These are phyloP conservation scores for Sideroxylon spinosum DNA, from an alignment of 179 eudicot species.

Conservation along the genomic window DNA sequence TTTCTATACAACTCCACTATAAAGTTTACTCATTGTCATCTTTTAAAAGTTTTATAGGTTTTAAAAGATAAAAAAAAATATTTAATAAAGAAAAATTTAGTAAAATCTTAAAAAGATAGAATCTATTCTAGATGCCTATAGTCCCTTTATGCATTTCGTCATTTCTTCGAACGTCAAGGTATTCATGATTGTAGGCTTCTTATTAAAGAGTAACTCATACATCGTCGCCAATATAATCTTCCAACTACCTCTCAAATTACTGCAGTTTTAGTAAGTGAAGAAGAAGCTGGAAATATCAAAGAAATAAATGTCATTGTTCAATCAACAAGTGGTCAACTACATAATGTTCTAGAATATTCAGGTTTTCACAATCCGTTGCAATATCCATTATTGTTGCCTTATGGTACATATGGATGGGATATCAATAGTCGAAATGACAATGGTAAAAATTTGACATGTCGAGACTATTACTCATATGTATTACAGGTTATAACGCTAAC, in stretches of 20 bases:
- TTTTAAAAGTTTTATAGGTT: too few relatives aligned
- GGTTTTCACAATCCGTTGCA: constrained; percentile 8
- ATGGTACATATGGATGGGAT: constrained; percentile 11
- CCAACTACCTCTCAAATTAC: constrained; percentile 5
- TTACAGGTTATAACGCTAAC: not conserved
- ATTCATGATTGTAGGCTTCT: too few relatives aligned
- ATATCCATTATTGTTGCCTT: not conserved
- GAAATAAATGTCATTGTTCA: not conserved
- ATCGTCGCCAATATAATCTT: not conserved
- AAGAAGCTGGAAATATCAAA: not conserved
- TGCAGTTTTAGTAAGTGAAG: not conserved
- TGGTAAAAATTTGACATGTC: not conserved
- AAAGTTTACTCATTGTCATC: too few relatives aligned
- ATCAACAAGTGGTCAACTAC: not conserved
- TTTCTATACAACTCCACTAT: too few relatives aligned
- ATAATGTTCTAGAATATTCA: not conserved
- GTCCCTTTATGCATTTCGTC: too few relatives aligned
- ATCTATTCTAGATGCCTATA: too few relatives aligned
- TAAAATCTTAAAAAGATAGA: too few relatives aligned
- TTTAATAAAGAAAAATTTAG: too few relatives aligned
- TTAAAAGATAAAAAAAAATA: too few relatives aligned
- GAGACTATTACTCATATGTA: not conserved
- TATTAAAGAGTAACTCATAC: too few relatives aligned
- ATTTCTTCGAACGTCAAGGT: too few relatives aligned
- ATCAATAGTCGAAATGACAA: not conserved